Evolutionary conservation across 106 monocot species (phyloP).

Genomic region (Agapanthus africanus): DNA sequence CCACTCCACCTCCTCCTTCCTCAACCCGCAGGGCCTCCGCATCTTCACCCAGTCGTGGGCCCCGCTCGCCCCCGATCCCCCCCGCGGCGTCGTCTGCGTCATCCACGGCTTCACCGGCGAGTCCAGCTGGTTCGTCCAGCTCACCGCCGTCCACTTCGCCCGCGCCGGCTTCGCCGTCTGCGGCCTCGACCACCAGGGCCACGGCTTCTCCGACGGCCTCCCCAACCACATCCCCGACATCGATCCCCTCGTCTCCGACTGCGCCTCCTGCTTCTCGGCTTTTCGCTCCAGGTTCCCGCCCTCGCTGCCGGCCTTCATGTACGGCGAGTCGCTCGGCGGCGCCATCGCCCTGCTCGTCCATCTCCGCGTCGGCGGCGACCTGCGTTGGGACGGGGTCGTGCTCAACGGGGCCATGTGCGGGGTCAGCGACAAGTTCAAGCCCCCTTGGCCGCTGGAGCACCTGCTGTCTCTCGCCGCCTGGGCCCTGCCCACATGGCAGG

Average conservation of each 20-base stretch:
- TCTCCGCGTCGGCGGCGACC: slow-evolving; percentile 24
- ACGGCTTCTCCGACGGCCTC: slow-evolving; percentile 92
- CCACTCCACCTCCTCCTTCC: slow-evolving; percentile 68
- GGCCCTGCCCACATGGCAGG: slow-evolving; percentile 60
- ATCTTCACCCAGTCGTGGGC: slow-evolving; percentile 87
- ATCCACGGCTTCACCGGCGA: slow-evolving; percentile 81
- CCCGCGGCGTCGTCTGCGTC: slow-evolving; percentile 41
- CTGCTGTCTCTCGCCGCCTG: slow-evolving; percentile 52
- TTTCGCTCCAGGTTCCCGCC: too few relatives aligned
- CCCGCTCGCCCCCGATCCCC: slow-evolving; percentile 19
- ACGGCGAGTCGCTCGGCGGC: slow-evolving; percentile 84
- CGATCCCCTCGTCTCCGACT: slow-evolving; percentile 65
- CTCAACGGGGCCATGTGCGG: slow-evolving; percentile 97
- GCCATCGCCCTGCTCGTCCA: slow-evolving; percentile 86
- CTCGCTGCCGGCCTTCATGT: slow-evolving; percentile 61
- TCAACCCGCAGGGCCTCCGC: slow-evolving; percentile 54
- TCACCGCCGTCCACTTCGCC: slow-evolving; percentile 69
- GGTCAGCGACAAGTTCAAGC: slow-evolving; percentile 87
- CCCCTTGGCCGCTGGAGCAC: slow-evolving; percentile 84
- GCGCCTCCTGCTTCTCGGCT: slow-evolving; percentile 60
- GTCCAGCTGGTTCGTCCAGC: slow-evolving; percentile 76
- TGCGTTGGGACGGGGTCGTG: slow-evolving; percentile 49
- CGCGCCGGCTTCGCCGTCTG: slow-evolving; percentile 68
- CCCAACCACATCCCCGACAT: slow-evolving; percentile 71
- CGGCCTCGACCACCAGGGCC: slow-evolving; percentile 88